A percentile compares a stretch with the other conserved stretches of the same genome.
Conservation (phyloP, 176 grass and related monocot genomes). For the Lolium perenne region DNA sequence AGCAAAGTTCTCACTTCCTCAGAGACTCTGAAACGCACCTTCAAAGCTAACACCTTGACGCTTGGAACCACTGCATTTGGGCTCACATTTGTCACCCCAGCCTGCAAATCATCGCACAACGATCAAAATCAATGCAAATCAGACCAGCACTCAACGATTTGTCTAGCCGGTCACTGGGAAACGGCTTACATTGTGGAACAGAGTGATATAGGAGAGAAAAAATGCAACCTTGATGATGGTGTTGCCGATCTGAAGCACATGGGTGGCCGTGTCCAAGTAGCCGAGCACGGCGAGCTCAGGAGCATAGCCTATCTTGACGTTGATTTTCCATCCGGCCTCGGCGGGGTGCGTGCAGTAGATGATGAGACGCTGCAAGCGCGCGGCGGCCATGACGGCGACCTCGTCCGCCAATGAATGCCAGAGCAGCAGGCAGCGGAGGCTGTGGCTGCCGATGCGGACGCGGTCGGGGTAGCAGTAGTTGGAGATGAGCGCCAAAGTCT, state of each 20-base stretch:
- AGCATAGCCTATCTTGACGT: conserved; percentile 3
- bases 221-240: background rate
- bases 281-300: conserved; percentile 2
- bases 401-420: background rate
- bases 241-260: background rate
- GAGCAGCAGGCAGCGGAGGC: conserved; percentile 24
- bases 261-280: conserved; percentile 11
- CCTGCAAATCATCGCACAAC: conserved; percentile 24
- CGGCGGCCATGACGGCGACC: background rate
- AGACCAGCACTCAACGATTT: background rate
- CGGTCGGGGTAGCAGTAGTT: background rate
- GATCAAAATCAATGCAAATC: background rate
- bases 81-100: background rate
- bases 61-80: conserved; percentile 23
- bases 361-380: conserved; percentile 4
- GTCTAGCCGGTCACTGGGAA: background rate
- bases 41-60: conserved; percentile 23
- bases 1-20: conserved; percentile 7
- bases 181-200: too few species aligned
- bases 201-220: background rate
- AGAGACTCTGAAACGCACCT: conserved; percentile 18
- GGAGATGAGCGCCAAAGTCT: background rate
- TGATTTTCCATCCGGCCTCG: background rate
- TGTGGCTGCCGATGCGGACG: background rate
- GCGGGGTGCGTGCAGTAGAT: background rate